Base-by-base conservation (phyloP, 441 rosid genomes). In the Dalechampia spathulata region DNA sequence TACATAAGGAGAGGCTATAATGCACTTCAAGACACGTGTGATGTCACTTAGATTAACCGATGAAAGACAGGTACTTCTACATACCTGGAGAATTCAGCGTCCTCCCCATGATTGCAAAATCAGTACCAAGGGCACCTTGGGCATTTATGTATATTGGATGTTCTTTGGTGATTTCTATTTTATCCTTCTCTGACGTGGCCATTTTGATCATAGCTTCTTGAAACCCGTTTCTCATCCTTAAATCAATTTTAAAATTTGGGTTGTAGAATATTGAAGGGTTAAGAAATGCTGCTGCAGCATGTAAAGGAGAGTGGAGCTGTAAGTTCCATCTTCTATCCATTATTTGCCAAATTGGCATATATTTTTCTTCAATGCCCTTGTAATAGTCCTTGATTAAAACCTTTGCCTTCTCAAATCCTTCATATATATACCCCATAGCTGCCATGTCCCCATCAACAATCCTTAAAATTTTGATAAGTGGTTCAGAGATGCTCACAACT, bases 61-160 rank as follows among this genome's bases (percentile, higher is more conserved):
- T 26, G 1, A 32, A 21, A 7, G 19, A 50, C 26, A 4, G 44
- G 57, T 57, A 28, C 46, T 48, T 52, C 32, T 15, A 51, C 64
- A 42, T 70, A 82, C 88, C 88, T 56, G 88, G 83, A 51, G 76
- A 54, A 63, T 82, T 82, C 47, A 82, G 66, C 17, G 75, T 74
- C 69, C 88, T 75, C 55, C 88, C 88, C 75, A 79, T 61, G 66
- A 83, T 60, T 12, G 85, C 83, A 68, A 83, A 78, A 41, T 79
- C 80, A 2, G 81, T 83, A 61, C 83, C 82, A 6, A 83, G 74
- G 38, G 85, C 85, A 16, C 81, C 89, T 37, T 77, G 80, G 10
- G 73, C 78, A 43, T 74, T 74, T 30, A 83, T 64, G 54, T 79
- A 83, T 25, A 53, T 27, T 0, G 85, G 82, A 68, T 77, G 78